A percentile compares a stretch with the other conserved stretches of the same genome.
Evolutionary conservation across 805 yeast species (phyloP).

Genomic region (Lipomyces chichibuensis): DNA sequence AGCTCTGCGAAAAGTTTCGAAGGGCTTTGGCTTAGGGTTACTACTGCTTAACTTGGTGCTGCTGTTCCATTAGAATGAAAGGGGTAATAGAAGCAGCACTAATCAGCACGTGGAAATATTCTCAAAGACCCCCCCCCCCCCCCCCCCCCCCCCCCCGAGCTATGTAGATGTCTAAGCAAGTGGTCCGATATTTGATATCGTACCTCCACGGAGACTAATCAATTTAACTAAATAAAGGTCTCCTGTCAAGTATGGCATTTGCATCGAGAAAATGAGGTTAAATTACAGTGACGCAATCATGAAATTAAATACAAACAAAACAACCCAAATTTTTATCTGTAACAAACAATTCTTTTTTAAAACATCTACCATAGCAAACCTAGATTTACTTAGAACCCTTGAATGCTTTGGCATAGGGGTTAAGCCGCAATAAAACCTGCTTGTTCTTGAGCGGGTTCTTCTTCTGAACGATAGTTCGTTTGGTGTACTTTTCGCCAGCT

Average conservation of each 20-base stretch:
- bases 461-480: constrained; percentile 95
- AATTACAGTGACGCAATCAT: background rate
- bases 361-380: background rate
- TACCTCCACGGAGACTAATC: no score
- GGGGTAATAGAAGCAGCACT: background rate
- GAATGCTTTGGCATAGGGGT: constrained; percentile 99
- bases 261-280: background rate
- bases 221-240: no score
- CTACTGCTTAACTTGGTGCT: no score
- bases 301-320: background rate
- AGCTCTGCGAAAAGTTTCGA: background rate
- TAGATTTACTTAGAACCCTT: constrained; percentile 34
- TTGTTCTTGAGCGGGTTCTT: constrained; percentile 99
- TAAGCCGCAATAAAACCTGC: constrained; percentile 95
- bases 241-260: background rate
- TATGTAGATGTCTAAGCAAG: no score
- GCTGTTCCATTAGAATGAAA: no score
- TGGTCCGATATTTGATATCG: no score
- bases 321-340: background rate
- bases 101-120: background rate
- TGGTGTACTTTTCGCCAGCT: constrained; percentile 90
- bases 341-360: background rate
- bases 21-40: background rate
- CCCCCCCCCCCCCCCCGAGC: no score
- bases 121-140: no score